Base-by-base conservation (phyloP, 495 filamentous ascomycete genomes). In the Aspergillus bertholletiae region DNA sequence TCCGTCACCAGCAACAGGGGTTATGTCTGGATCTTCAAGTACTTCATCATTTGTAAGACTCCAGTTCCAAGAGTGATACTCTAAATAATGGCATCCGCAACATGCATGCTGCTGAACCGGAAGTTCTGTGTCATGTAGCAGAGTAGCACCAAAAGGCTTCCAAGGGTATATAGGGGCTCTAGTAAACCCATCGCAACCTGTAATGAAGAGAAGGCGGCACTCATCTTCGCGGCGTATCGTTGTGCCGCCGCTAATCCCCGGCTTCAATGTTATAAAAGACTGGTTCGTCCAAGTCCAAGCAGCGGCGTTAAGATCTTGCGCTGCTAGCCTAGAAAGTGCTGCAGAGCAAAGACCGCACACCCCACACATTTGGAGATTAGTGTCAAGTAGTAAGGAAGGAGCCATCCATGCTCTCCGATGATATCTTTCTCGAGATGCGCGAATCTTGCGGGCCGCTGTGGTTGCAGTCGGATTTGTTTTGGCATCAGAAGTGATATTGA, bases 31-130 rank as follows among this genome's bases (percentile, higher is more conserved):
- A 6, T 7, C 37, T 40, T 21, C 18, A 5, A 40, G 37, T 17
- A 20, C 37, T 21, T 18, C n/a, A 6, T 17, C n/a, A 34, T 66
- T 57, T 52, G 59, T 44, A 21, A 63, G 37, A 15, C 51, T 34
- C 64, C 64, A 67, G 39, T 65, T 26, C 67, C 59, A 66, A 49
- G 53, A 34, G 41, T 58, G 18, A 47, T 66, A 68, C 46, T 70
- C 53, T 24, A 70, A 27, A 41, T 54, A 65, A 55, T 68, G 63
- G 45, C 6, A 27, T 17, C n/a, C 26, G 52, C 65, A 67, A 39
- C 48, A 40, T 51, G 62, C 60, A 60, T 70, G 62, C 45, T 63
- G 46, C 43, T 49, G 59, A 41, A 68, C 59, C 17, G 34, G 1
- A 0, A 65, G 59, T 46, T 68, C 59, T 37, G 67, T 58, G 51